These are phyloP conservation scores for Delonix regia DNA, from an alignment of 306 rosid genomes.

Conservation along the genomic window DNA sequence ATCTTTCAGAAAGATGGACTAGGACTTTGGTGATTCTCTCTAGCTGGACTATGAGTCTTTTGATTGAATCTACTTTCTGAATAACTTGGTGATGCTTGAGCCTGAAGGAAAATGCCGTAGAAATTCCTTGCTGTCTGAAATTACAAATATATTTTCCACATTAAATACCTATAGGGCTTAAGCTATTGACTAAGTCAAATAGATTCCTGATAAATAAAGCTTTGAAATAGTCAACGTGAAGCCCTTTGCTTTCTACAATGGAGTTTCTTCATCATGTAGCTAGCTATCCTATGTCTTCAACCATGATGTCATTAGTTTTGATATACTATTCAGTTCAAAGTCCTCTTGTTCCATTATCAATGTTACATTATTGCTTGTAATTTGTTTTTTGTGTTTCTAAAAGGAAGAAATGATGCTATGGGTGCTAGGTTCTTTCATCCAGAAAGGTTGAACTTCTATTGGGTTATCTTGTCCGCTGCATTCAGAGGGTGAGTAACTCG, in stretches of 20 bases:
- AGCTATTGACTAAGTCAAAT: not conserved
- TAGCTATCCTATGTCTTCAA: conserved; percentile 3
- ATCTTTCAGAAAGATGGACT: not conserved
- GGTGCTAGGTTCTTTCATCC: conserved; percentile 72
- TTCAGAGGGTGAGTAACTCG: conserved; percentile 50
- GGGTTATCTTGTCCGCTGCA: conserved; percentile 78
- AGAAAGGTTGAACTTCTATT: conserved; percentile 85
- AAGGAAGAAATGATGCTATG: conserved; percentile 32
- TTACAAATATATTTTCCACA: not conserved
- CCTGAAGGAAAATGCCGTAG: no score
- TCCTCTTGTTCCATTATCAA: conserved; percentile 15
- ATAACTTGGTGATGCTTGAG: conserved; percentile 23
- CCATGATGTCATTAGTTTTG: not conserved
- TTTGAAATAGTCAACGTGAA: not conserved
- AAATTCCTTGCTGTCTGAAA: conserved; percentile 20
- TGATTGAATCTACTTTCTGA: conserved; percentile 11
- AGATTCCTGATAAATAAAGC: not conserved
- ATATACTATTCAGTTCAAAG: conserved; percentile 2
- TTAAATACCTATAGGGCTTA: conserved; percentile 5
- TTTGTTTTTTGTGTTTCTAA: conserved; percentile 31
- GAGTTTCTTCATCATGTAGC: conserved; percentile 14
- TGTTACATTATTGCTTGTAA: conserved; percentile 10
- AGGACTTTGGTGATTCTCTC: conserved; percentile 17
- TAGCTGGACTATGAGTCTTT: conserved; percentile 15
- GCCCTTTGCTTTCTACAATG: not conserved